Conservation (phyloP, 257 asterid species). For the Solanum bukasovii region DNA sequence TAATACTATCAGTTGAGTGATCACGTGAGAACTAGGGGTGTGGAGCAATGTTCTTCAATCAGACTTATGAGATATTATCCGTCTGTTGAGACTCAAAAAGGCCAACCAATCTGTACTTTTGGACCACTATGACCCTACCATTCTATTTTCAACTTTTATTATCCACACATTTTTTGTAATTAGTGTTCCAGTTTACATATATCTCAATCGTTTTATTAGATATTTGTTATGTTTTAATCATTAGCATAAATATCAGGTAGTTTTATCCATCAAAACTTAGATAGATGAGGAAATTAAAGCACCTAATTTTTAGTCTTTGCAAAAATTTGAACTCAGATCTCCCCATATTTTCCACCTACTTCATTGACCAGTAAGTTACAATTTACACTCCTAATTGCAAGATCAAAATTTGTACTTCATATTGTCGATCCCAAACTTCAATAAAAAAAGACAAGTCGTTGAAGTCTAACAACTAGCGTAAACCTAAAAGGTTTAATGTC, state of each 20-base stretch:
- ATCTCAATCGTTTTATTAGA: background rate
- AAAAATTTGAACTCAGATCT: background rate
- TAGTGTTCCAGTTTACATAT: rapidly evolving
- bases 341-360: background rate
- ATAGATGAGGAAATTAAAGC: background rate
- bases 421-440: background rate
- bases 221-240: background rate
- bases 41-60: background rate
- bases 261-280: background rate
- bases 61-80: background rate
- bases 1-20: background rate
- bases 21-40: background rate
- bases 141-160: background rate
- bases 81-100: background rate
- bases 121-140: background rate
- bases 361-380: background rate
- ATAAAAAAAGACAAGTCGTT: background rate
- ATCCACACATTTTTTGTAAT: background rate
- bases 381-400: background rate
- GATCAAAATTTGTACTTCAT: background rate
- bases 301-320: background rate
- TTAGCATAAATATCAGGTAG: background rate
- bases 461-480: background rate
- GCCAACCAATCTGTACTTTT: background rate
- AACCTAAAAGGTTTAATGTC: background rate